Evolutionary conservation across 257 asterid species (phyloP).

Genomic region (Solanum stenotomum): DNA sequence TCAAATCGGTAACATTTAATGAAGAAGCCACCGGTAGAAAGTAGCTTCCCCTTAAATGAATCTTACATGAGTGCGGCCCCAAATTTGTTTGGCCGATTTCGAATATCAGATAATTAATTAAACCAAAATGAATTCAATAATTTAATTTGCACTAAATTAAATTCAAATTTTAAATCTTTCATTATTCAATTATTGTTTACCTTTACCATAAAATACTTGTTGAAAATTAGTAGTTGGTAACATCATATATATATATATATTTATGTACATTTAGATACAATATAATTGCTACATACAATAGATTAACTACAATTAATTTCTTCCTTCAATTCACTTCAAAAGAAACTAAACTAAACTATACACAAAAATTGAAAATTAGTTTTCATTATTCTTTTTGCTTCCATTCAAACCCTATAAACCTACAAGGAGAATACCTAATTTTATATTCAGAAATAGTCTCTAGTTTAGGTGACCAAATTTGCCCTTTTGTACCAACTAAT

Average conservation of each 20-base stretch:
- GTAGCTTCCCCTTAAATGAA: background rate
- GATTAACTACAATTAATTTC: background rate
- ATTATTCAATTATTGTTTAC: background rate
- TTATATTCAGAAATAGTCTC: slow-evolving; percentile 68
- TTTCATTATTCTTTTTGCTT: slow-evolving; percentile 30
- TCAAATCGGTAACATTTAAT: background rate
- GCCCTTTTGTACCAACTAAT: slow-evolving; percentile 52
- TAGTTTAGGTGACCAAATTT: slow-evolving; percentile 69
- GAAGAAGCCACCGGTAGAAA: background rate
- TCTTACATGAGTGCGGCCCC: background rate
- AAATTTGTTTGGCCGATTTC: background rate
- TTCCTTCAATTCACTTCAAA: background rate
- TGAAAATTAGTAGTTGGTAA: background rate
- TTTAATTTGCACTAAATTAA: background rate
- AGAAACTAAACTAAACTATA: background rate
- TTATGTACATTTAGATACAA: background rate
- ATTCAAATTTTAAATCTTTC: background rate
- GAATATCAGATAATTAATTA: background rate
- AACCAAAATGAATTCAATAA: background rate
- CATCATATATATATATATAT: background rate
- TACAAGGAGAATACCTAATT: slow-evolving; percentile 63
- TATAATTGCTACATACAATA: background rate
- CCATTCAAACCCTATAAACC: slow-evolving; percentile 53
- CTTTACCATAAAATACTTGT: background rate
- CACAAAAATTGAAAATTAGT: background rate